Evolutionary conservation across 805 yeast genomes (phyloP), one percentile per base, ranked within the genome.

Genomic region (Saturnispora ahearnii): DNA sequence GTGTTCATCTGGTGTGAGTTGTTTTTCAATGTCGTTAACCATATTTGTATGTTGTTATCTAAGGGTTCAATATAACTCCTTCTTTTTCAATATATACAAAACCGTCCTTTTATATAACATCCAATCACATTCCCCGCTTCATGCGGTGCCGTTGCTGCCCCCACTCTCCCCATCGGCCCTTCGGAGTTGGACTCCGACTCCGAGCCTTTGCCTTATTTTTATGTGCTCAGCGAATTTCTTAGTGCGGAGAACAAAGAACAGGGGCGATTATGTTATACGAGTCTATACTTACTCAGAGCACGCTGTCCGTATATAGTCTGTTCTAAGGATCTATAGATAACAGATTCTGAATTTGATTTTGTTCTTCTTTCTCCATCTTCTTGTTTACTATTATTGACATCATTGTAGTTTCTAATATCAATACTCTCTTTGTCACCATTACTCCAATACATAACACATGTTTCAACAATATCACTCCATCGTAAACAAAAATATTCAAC

Each of bases 21-120:
- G 57, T 24, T 55, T 57, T 52, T 57, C 59, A n/a, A 57, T 45
- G 47, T 57, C 59, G 53, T 52, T 37, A 24, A 41, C 40, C 40
- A 45, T 51, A 31, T 48, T 53, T 26, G 9, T 26, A 26, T 8
- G 29, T 26, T 8, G 6, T 26, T 26, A 5, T 26, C 9, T 26
- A 26, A 26, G 29, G 29, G 29, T 26, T 26, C 29, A 26, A 18
- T 18, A 18, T 18, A 18, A 18, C 18, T 18, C 3, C 6, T 26
- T 26, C 9, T 1, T 26, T 26, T 26, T 26, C 29, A 8, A 6
- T 3, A 8, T 3, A 26, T 26, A 26, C 29, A 18, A 2, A 18
- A 18, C 9, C 3, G 29, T 26, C 29, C 29, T 8, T 26, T 26
- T 26, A 26, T 26, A 32, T 12, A 32, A 32, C 15, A 5, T n/a